Evolutionary conservation across 352 stramenopile genomes (phyloP).

Genomic region (Phytophthora fragariae): DNA sequence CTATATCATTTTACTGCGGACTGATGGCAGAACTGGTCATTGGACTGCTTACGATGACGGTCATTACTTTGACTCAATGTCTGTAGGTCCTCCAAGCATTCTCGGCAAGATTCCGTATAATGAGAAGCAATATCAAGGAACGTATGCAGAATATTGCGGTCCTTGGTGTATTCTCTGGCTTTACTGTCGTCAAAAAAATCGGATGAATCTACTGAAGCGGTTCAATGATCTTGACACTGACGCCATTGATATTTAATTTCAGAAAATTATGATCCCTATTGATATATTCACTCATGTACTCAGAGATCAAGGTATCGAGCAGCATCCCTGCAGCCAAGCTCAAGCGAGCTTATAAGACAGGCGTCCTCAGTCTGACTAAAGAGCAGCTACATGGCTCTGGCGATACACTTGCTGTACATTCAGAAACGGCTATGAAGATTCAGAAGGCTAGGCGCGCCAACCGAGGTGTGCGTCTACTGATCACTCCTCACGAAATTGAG

Average conservation of each 20-base stretch:
- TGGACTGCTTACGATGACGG: slow-evolving; percentile 1
- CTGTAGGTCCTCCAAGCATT: not conserved
- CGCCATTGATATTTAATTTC: slow-evolving; percentile 1
- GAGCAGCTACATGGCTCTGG: slow-evolving; percentile 10
- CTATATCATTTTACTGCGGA: slow-evolving; percentile 8
- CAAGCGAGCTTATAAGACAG: not conserved
- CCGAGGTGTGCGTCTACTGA: not conserved
- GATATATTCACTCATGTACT: slow-evolving; percentile 12
- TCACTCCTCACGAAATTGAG: not conserved
- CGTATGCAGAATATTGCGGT: slow-evolving; percentile 19
- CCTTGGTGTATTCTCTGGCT: slow-evolving; percentile 8
- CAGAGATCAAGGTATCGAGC: slow-evolving; percentile 8
- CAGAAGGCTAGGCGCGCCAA: not conserved
- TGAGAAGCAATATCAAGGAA: slow-evolving; percentile 15
- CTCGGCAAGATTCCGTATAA: not conserved
- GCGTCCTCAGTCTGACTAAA: slow-evolving; percentile 2
- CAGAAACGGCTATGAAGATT: slow-evolving; percentile 4
- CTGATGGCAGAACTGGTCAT: slow-evolving; percentile 5
- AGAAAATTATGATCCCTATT: not conserved
- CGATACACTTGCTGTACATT: slow-evolving; percentile 13
- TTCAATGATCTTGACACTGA: not conserved
- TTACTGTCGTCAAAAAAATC: not conserved
- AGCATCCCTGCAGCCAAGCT: slow-evolving; percentile 7
- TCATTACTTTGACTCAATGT: slow-evolving; percentile 17
- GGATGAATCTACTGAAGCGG: not conserved